These are phyloP conservation scores for Apiosordaria backusii DNA, from an alignment of 495 filamentous ascomycete species.

Conservation along the genomic window DNA sequence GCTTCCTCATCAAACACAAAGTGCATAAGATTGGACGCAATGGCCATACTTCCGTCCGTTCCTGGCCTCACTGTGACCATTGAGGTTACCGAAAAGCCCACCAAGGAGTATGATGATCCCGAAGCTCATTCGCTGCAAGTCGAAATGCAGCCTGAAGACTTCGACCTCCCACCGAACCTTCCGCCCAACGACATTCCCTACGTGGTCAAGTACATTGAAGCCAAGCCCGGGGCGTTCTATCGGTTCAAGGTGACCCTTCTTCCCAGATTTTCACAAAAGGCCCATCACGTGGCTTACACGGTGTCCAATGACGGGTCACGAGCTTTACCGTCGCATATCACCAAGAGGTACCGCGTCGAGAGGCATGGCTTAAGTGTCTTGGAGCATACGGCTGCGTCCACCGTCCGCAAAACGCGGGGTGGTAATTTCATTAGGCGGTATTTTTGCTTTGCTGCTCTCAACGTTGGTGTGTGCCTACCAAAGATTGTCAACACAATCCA, in stretches of 20 bases:
- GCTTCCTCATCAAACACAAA: neutral
- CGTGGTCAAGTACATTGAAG: constrained; percentile 22
- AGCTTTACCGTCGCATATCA: neutral
- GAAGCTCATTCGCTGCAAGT: neutral
- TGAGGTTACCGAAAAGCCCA: constrained; percentile 20
- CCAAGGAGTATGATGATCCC: constrained; percentile 33
- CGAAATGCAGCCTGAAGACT: neutral
- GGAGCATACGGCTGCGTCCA: neutral
- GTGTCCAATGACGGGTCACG: neutral
- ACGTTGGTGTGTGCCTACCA: neutral
- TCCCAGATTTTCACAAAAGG: neutral
- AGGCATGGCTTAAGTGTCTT: neutral
- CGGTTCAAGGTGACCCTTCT: neutral
- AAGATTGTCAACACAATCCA: no score
- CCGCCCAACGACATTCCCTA: neutral
- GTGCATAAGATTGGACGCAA: neutral
- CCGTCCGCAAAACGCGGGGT: neutral
- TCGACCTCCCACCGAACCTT: neutral
- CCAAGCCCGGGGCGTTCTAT: constrained; percentile 14
- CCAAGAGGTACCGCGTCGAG: neutral
- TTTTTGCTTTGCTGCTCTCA: neutral
- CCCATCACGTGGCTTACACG: neutral
- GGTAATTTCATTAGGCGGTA: neutral
- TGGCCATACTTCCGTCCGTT: constrained; percentile 2
- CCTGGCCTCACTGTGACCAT: constrained; percentile 32